Conservation (phyloP, 2,329 filamentous ascomycete species). For the Stachybotrys chartarum region DNA sequence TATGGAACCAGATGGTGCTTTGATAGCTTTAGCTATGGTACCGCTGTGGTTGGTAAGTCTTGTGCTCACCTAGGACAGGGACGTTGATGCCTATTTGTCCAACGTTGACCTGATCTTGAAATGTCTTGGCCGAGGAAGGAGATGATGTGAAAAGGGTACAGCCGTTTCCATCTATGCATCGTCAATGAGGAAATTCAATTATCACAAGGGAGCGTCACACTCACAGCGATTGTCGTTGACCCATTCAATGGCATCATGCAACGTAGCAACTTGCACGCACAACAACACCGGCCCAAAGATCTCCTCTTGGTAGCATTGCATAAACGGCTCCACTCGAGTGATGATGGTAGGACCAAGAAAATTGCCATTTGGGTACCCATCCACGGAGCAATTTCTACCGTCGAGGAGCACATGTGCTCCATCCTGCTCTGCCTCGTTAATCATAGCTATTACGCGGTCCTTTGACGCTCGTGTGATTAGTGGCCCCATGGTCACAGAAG, state of each 20-base stretch:
- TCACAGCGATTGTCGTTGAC: conserved; percentile 20
- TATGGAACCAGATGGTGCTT: conserved; percentile 10
- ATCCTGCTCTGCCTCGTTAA: conserved; percentile 11
- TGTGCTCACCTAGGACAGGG: conserved; percentile 9
- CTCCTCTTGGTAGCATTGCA: conserved; percentile 17
- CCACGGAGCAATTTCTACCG: conserved; percentile 10
- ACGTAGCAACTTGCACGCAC: conserved; percentile 11
- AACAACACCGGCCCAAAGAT: conserved; percentile 19
- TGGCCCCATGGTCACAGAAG: conserved; percentile 11
- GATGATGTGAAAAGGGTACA: conserved; percentile 14
- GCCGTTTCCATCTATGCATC: conserved; percentile 12
- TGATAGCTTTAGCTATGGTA: no score
- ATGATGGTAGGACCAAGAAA: conserved; percentile 10
- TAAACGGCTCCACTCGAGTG: conserved; percentile 4
- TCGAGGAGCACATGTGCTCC: conserved; percentile 15
- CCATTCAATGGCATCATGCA: conserved; percentile 15
- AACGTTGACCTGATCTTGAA: conserved; percentile 13
- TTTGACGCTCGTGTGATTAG: conserved; percentile 12
- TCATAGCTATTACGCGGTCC: conserved; percentile 11
- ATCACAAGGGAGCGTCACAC: neutral
- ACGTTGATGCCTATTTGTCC: conserved; percentile 18
- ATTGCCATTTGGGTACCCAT: conserved; percentile 15
- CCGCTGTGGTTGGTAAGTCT: neutral
- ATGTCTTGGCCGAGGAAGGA: conserved; percentile 7
- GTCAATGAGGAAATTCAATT: neutral